Evolutionary conservation across 2,329 filamentous ascomycete genomes (phyloP).

Genomic region (Lasiodiplodia citricola): DNA sequence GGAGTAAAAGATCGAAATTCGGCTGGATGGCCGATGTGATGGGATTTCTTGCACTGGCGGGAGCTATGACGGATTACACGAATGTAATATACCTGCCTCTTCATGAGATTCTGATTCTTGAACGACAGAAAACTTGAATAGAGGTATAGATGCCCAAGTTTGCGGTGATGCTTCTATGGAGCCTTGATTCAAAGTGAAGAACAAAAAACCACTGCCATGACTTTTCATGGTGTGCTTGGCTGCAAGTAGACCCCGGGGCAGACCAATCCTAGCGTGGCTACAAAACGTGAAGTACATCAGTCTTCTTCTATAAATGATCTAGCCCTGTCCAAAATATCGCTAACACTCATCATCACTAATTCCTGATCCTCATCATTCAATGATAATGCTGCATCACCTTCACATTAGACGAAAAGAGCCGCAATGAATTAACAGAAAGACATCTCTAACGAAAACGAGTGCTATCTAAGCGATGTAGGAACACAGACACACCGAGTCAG

Average conservation of each 20-base stretch:
- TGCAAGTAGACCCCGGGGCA: not conserved
- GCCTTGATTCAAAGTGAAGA: not conserved
- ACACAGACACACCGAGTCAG: no score
- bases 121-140: constrained; percentile 10
- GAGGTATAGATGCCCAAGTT: constrained; percentile 15
- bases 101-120: constrained; percentile 7
- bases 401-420: not conserved
- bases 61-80: constrained; percentile 13
- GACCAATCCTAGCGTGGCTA: not conserved
- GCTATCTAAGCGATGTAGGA: no score
- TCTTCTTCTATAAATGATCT: not conserved
- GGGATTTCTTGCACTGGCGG: constrained; percentile 4
- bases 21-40: constrained; percentile 28
- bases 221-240: not conserved
- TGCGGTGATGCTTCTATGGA: not conserved
- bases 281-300: not conserved
- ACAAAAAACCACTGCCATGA: not conserved
- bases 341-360: not conserved
- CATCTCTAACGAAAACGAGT: no score
- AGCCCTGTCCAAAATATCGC: not conserved
- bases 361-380: not conserved
- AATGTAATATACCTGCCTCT: constrained; percentile 27
- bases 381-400: not conserved
- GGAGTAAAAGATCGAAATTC: constrained; percentile 30
- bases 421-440: no score